These are phyloP conservation scores for Fusarium avenaceum DNA, from an alignment of 2,329 filamentous ascomycete genomes.

Conservation along the genomic window DNA sequence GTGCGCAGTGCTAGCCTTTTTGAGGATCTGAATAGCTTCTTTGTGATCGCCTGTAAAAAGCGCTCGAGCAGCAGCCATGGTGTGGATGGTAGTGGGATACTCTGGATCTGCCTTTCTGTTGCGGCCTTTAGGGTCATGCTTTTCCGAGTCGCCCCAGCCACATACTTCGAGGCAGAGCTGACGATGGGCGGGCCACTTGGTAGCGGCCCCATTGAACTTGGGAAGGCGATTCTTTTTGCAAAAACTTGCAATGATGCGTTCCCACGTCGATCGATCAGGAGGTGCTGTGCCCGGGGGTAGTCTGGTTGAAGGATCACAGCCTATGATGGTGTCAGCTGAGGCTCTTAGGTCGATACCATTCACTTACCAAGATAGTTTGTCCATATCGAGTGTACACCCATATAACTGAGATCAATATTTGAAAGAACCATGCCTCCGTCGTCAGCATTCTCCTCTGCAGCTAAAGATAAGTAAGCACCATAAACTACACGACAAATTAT, in stretches of 20 bases:
- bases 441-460: slow-evolving; percentile 73
- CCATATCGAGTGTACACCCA: slow-evolving; percentile 82
- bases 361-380: slow-evolving; percentile 73
- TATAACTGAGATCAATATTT: slow-evolving; percentile 78
- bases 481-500: not conserved
- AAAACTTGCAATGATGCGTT: slow-evolving; percentile 72
- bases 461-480: slow-evolving; percentile 53
- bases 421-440: slow-evolving; percentile 78
- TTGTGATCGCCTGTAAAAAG: slow-evolving; percentile 79
- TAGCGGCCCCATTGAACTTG: slow-evolving; percentile 72
- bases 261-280: slow-evolving; percentile 68
- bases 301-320: slow-evolving; percentile 62
- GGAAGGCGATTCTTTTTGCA: slow-evolving; percentile 73
- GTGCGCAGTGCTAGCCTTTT: slow-evolving; percentile 72
- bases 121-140: slow-evolving; percentile 59
- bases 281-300: slow-evolving; percentile 60
- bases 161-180: slow-evolving; percentile 82
- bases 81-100: slow-evolving; percentile 70
- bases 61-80: slow-evolving; percentile 81
- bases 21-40: slow-evolving; percentile 77
- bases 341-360: not conserved
- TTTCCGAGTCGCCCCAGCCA: slow-evolving; percentile 74
- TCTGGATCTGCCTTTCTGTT: slow-evolving; percentile 60
- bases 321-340: slow-evolving; percentile 51
- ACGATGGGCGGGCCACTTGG: slow-evolving; percentile 76